Base-by-base conservation (phyloP, 176 grass and related monocot species). In the Aegilops bicornis region DNA sequence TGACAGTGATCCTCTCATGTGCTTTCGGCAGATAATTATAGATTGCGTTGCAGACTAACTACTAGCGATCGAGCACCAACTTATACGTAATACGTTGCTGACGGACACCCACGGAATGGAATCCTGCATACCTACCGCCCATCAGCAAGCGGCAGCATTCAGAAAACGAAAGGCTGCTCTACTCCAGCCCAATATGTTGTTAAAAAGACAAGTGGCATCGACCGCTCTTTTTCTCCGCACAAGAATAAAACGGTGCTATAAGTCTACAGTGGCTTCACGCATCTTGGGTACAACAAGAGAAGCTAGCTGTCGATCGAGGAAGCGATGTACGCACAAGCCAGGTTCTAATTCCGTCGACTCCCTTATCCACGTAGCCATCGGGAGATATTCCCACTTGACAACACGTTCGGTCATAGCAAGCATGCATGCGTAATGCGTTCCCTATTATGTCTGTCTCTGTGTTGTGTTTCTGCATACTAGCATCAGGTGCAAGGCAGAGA, bases 401-500 rank as follows among this genome's bases (percentile, higher is more conserved):
- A 14, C 31, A 60, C 25, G 2, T 72, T 72, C 9, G 22, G 62
- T 50, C 62, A 78, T 31, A 63, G 50, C 29, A 81, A 88, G 36
- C 76, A 30, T 89, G 40, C 47, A 50, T 16, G 47, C 14, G 47
- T 4, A 14, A 50, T 16, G 47, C 14, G 47, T 4, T 15, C 0
- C 66, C 65, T 22, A 70, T 39, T 79, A 83, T 48, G 75, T 64
- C 81, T 20, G 0, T 23, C 27, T 50, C 48, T 52, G 48, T 17
- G 15, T 73, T 40, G 16, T 73, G 56, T 67, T 79, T 58, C 52
- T 13, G 4, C 76, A 74, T 74, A 58, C 30, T 4, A 78, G 81
- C 65, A 79, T 89, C 66, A 79, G 81, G 75, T 88, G 75, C 81
- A 30, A 3, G 22, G 23, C 16, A 19, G 30, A 50, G 85, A 72